These are phyloP conservation scores for Volvox africanus DNA, from an alignment of 139 green algal species.

Conservation along the genomic window DNA sequence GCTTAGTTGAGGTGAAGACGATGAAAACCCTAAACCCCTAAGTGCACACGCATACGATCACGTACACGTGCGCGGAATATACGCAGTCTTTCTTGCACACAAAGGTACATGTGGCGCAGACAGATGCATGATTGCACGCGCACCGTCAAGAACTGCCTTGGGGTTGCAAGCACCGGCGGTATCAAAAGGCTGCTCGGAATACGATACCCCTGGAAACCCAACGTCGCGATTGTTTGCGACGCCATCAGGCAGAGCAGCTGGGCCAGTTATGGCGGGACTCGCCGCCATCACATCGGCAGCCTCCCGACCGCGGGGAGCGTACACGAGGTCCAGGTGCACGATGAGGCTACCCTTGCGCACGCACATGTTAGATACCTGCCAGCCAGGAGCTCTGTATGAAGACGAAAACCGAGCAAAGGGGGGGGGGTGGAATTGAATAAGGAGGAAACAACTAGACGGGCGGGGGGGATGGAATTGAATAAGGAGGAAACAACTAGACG, in stretches of 20 bases:
- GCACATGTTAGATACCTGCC: constrained; percentile 14
- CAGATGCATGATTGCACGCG: not conserved
- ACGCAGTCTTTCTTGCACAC: too few species aligned
- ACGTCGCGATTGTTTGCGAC: not conserved
- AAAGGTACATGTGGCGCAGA: too few species aligned
- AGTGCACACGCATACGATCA: too few species aligned
- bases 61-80: too few species aligned
- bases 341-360: constrained; percentile 28
- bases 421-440: not conserved
- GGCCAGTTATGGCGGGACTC: not conserved
- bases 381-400: constrained; percentile 25
- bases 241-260: not conserved
- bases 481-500: too few species aligned
- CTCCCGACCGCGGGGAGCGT: not conserved
- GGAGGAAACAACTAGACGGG: too few species aligned
- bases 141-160: not conserved
- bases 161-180: not conserved
- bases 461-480: not conserved
- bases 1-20: too few species aligned
- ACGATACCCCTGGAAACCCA: not conserved
- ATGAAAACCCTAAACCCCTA: too few species aligned
- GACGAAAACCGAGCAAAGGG: not conserved
- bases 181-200: not conserved
- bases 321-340: constrained; percentile 41
- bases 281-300: not conserved